phyloP scores from a whole-genome alignment of 768 basidiomycete genomes.

The Asterophora parasitica region DNA sequence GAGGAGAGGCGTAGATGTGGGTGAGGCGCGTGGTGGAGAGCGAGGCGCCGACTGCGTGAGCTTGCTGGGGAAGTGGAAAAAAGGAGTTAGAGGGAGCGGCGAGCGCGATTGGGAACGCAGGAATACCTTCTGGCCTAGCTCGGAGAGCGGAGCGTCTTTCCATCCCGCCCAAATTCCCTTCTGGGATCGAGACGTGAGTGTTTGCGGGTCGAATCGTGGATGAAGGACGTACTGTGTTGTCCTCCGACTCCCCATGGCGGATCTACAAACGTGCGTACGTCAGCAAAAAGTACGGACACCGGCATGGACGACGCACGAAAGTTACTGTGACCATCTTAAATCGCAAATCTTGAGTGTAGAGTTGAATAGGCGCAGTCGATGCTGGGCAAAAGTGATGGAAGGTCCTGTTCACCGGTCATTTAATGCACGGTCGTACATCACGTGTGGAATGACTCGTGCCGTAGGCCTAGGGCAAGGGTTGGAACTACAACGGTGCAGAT shows the following conservation, averaged over 20 bases:
- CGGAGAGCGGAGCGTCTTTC: constrained; percentile 70
- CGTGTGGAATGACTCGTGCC: too few species aligned
- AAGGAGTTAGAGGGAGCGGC: neutral
- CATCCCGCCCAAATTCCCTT: constrained; percentile 67
- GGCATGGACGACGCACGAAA: constrained; percentile 16
- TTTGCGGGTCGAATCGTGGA: neutral
- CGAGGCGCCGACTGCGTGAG: constrained; percentile 51
- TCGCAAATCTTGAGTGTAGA: too few species aligned
- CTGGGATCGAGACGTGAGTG: constrained; percentile 18
- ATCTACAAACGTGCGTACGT: constrained; percentile 31
- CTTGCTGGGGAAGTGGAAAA: constrained; percentile 41
- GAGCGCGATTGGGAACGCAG: neutral
- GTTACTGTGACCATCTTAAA: constrained; percentile 22
- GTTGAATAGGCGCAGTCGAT: too few species aligned
- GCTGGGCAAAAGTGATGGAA: too few species aligned
- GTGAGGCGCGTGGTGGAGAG: constrained; percentile 46
- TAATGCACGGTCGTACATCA: too few species aligned
- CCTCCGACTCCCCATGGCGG: constrained; percentile 66
- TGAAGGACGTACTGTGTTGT: constrained; percentile 50
- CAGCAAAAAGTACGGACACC: neutral
- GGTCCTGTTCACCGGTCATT: too few species aligned
- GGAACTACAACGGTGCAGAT: too few species aligned
- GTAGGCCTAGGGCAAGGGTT: too few species aligned
- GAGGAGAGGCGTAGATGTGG: constrained; percentile 62
- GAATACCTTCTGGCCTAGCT: constrained; percentile 28